A percentile compares a stretch with the other conserved stretches of the same genome.
Conservation (phyloP, 768 basidiomycete species). For the Kondoa subrosea region DNA sequence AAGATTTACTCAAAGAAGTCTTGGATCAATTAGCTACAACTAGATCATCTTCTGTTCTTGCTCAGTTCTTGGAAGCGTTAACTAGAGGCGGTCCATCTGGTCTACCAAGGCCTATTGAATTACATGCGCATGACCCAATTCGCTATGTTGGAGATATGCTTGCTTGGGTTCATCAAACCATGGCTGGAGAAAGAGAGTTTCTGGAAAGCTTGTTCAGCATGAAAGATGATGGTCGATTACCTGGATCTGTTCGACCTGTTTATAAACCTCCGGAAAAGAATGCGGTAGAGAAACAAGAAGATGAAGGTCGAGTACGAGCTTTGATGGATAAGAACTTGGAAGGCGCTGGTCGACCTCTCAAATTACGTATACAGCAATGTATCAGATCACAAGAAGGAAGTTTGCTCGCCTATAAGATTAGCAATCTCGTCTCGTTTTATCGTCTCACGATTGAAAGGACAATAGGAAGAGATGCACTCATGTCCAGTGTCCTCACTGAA, state of each 20-base stretch:
- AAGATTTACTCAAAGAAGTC: conserved; percentile 52
- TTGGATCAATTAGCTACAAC: conserved; percentile 59
- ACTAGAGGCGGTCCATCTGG: conserved; percentile 65
- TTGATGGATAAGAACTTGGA: conserved; percentile 65
- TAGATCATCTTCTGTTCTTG: conserved; percentile 60
- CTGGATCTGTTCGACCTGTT: conserved; percentile 42
- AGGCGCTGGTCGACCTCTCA: conserved; percentile 73
- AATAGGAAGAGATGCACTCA: conserved; percentile 62
- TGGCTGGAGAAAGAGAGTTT: conserved; percentile 87
- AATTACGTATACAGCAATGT: conserved; percentile 85
- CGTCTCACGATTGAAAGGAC: conserved; percentile 79
- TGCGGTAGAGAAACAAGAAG: conserved; percentile 32
- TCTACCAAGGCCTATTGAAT: conserved; percentile 62
- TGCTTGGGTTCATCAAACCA: conserved; percentile 91
- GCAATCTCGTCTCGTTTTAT: conserved; percentile 91
- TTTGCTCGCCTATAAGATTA: conserved; percentile 78
- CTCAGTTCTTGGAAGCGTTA: conserved; percentile 68
- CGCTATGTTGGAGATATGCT: conserved; percentile 97
- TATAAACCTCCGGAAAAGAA: conserved; percentile 8
- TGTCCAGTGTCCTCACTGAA: conserved; percentile 66
- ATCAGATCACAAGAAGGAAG: conserved; percentile 83
- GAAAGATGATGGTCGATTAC: conserved; percentile 53
- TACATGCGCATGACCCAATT: conserved; percentile 93
- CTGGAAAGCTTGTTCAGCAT: conserved; percentile 70
- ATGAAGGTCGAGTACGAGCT: conserved; percentile 54